A percentile compares a stretch with the other conserved stretches of the same genome.
Conservation (phyloP, 2,329 filamentous ascomycete genomes). For the Lecanosticta acicola region DNA sequence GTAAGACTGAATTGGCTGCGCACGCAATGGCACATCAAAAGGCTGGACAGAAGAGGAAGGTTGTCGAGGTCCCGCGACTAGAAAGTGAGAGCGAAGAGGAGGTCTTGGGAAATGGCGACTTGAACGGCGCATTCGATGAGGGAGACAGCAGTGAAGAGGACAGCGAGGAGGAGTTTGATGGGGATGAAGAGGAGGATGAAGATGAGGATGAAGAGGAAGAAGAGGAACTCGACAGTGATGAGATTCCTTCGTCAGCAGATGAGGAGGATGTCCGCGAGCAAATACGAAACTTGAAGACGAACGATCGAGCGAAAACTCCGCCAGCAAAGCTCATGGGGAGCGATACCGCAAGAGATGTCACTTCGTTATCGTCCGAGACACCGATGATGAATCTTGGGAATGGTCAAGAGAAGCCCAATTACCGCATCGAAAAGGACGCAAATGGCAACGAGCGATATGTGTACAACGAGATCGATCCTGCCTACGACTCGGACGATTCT, state of each 20-base stretch:
- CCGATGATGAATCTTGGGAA: constrained; percentile 17
- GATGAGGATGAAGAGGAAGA: constrained; percentile 29
- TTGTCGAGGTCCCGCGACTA: constrained; percentile 32
- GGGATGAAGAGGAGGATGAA: constrained; percentile 19
- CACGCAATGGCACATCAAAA: constrained; percentile 25
- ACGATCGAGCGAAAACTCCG: constrained; percentile 19
- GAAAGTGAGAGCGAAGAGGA: constrained; percentile 32
- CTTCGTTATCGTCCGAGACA: constrained; percentile 18
- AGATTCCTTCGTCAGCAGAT: constrained; percentile 36
- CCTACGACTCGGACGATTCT: constrained; percentile 93
- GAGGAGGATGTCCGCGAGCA: constrained; percentile 42
- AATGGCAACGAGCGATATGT: constrained; percentile 87
- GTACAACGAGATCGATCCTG: constrained; percentile 87
- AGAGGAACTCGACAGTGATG: constrained; percentile 38
- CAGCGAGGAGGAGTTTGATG: constrained; percentile 25
- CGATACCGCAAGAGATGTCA: constrained; percentile 24
- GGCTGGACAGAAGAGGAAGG: constrained; percentile 42
- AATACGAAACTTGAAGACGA: constrained; percentile 39
- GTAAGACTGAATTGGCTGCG: background rate
- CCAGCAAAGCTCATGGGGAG: constrained; percentile 24
- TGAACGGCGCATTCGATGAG: constrained; percentile 25
- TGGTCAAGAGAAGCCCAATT: constrained; percentile 43
- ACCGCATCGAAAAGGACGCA: constrained; percentile 67
- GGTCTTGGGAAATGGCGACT: constrained; percentile 32
- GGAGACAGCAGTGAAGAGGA: constrained; percentile 35